These are phyloP conservation scores for Exophiala bonariae DNA, from an alignment of 2,329 filamentous ascomycete species.

Conservation along the genomic window DNA sequence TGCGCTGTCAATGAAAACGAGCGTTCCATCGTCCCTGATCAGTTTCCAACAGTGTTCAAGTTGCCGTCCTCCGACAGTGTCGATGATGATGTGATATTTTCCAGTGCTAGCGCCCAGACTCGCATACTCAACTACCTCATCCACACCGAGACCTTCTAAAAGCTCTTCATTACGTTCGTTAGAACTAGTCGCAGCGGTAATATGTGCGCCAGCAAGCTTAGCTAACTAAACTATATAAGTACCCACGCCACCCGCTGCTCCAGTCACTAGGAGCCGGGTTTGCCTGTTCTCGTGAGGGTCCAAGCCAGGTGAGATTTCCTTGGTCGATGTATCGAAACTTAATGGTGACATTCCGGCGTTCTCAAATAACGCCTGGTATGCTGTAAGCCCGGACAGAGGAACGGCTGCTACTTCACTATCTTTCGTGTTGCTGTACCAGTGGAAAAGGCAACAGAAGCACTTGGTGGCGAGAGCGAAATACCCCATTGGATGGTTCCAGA, in stretches of 20 bases:
- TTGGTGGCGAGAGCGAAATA: too few species aligned
- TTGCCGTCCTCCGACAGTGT: constrained; percentile 31
- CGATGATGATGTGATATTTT: constrained; percentile 30
- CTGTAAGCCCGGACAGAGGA: constrained; percentile 34
- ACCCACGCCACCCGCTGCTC: constrained; percentile 40
- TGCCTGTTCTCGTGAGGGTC: neutral
- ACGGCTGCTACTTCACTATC: constrained; percentile 26
- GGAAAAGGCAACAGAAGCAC: too few species aligned
- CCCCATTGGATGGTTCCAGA: too few species aligned
- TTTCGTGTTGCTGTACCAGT: too few species aligned
- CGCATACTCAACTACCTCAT: constrained; percentile 40
- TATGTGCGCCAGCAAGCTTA: constrained; percentile 29
- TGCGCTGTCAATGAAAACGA: constrained; percentile 32
- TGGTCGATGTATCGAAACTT: neutral
- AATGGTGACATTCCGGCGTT: constrained; percentile 25
- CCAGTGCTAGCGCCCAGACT: constrained; percentile 6
- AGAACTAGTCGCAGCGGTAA: constrained; percentile 39
- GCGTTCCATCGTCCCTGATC: constrained; percentile 21
- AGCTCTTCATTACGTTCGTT: constrained; percentile 35
- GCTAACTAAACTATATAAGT: constrained; percentile 41
- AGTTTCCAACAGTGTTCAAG: constrained; percentile 27
- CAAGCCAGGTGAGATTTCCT: neutral
- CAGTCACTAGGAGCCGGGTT: constrained; percentile 36
- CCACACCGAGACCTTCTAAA: constrained; percentile 37
- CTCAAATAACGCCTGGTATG: constrained; percentile 34